Conservation (phyloP, 2,329 filamentous ascomycete genomes). For the Fusarium sp. region DNA sequence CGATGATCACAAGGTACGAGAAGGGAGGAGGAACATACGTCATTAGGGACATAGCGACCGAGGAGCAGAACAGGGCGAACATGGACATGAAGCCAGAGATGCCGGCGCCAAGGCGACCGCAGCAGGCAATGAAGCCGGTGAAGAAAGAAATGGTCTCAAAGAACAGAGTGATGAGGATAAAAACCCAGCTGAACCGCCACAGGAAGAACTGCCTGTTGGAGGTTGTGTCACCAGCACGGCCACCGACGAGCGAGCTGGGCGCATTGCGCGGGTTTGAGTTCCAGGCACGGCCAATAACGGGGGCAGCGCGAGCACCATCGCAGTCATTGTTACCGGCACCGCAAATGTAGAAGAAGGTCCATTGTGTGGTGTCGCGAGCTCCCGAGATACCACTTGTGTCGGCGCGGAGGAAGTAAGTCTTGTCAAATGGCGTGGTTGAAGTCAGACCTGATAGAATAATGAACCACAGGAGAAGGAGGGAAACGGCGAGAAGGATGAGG, state of each 20-base stretch:
- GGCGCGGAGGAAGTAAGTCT: constrained; percentile 89
- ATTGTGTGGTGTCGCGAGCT: constrained; percentile 79
- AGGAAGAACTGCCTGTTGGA: constrained; percentile 80
- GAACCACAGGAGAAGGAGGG: constrained; percentile 71
- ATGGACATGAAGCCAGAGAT: constrained; percentile 72
- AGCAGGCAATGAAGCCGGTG: constrained; percentile 77
- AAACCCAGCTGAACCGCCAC: constrained; percentile 94
- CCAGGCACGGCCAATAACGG: constrained; percentile 82
- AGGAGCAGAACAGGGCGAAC: constrained; percentile 78
- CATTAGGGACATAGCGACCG: constrained; percentile 78
- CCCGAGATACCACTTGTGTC: constrained; percentile 81
- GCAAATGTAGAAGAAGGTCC: constrained; percentile 93
- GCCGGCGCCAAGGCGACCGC: constrained; percentile 78
- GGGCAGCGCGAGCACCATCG: constrained; percentile 71
- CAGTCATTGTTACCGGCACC: constrained; percentile 76
- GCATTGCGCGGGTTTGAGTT: constrained; percentile 61
- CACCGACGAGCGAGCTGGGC: constrained; percentile 64
- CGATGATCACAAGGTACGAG: neutral
- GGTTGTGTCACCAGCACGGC: constrained; percentile 69
- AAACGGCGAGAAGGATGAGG: constrained; percentile 65
- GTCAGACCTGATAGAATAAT: constrained; percentile 70
- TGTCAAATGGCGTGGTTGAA: constrained; percentile 71
- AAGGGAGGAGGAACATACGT: constrained; percentile 69
- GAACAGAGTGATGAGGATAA: constrained; percentile 87
- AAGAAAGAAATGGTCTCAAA: constrained; percentile 80